A percentile compares a stretch with the other conserved stretches of the same genome.
phyloP scores from a whole-genome alignment of 345 rosid species.

The Pistacia atlantica region DNA sequence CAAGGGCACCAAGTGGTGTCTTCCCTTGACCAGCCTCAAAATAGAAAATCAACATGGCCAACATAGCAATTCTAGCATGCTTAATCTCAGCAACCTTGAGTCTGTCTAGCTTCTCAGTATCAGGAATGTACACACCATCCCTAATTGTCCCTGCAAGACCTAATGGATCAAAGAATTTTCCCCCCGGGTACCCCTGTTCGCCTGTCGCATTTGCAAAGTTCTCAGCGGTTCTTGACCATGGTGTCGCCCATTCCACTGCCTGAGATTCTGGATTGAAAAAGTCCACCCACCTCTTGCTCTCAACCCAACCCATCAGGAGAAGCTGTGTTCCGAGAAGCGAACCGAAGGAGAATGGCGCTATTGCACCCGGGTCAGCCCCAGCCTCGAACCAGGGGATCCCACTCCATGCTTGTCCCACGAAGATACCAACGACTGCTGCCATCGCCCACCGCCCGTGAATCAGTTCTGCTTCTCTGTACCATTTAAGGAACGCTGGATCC shows the following conservation, averaged over 20 bases:
- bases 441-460: conserved; percentile 99
- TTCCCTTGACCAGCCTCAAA: conserved; percentile 98
- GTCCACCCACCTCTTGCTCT: conserved; percentile 98
- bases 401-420: conserved; percentile 95
- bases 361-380: conserved; percentile 84
- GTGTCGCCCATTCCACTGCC: conserved; percentile 96
- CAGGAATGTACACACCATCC: conserved; percentile 77
- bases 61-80: conserved; percentile 92
- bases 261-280: conserved; percentile 97
- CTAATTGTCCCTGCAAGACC: conserved; percentile 64
- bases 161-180: conserved; percentile 91
- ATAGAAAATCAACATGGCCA: conserved; percentile 94
- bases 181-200: conserved; percentile 97
- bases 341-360: conserved; percentile 93
- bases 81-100: conserved; percentile 94
- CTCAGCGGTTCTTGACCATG: conserved; percentile 90
- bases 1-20: conserved; percentile 95
- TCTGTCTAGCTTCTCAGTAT: conserved; percentile 80
- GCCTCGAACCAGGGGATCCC: conserved; percentile 98
- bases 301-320: conserved; percentile 98
- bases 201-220: conserved; percentile 87
- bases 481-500: conserved; percentile 94
- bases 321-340: conserved; percentile 87
- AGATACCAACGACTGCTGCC: conserved; percentile 86
- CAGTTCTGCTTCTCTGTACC: conserved; percentile 98